These are phyloP conservation scores for Ajuga reptans DNA, from an alignment of 305 asterid genomes.

Conservation along the genomic window DNA sequence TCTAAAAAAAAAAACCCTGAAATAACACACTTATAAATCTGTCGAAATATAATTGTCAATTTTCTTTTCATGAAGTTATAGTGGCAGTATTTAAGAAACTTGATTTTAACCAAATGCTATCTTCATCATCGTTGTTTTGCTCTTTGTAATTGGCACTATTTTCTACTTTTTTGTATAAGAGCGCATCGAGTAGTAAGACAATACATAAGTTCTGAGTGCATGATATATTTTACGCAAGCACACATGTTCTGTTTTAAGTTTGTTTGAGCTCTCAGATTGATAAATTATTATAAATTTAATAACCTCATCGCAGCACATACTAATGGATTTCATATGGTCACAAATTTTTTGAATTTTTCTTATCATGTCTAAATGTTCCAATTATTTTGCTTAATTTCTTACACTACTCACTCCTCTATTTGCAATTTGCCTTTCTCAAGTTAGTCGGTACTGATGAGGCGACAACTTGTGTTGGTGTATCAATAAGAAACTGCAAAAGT, in stretches of 20 bases:
- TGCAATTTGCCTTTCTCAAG: constrained; percentile 33
- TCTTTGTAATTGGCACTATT: neutral
- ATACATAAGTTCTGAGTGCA: neutral
- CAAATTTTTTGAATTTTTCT: neutral
- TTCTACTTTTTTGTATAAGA: neutral
- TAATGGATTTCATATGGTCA: too few species aligned
- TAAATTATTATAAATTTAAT: neutral
- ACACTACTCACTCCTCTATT: constrained; percentile 8
- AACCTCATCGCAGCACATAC: too few species aligned
- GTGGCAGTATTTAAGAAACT: neutral
- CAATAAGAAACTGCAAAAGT: constrained; percentile 55
- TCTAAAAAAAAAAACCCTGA: neutral
- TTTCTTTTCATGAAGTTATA: neutral
- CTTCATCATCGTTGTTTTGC: neutral
- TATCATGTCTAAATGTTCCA: neutral
- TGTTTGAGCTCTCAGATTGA: neutral
- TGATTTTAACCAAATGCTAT: neutral
- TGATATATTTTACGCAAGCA: neutral
- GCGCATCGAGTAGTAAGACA: neutral
- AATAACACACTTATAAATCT: neutral
- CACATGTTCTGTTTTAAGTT: neutral
- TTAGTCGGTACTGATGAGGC: constrained; percentile 93
- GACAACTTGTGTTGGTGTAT: constrained; percentile 83
- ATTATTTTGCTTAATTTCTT: neutral
- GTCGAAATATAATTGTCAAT: neutral